Conservation (phyloP, 2,329 filamentous ascomycete genomes). For the Magnaporthales sp. region DNA sequence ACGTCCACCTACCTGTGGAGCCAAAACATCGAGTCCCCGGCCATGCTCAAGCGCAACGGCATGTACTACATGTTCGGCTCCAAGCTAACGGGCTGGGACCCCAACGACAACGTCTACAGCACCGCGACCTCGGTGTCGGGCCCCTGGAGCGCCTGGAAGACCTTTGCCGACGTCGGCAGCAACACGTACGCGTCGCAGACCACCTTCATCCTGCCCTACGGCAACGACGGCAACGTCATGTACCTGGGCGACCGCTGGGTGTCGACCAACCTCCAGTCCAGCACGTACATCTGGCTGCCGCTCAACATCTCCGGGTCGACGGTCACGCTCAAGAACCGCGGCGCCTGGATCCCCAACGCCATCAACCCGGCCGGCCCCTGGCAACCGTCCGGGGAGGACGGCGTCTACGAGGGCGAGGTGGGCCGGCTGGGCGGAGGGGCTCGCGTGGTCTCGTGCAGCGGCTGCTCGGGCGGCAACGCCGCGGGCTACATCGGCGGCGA, state of each 20-base stretch:
- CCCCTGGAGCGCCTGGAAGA: constrained; percentile 41
- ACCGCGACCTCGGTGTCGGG: constrained; percentile 41
- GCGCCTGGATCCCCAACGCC: constrained; percentile 38
- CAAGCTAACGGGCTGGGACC: constrained; percentile 30
- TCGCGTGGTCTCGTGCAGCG: constrained; percentile 35
- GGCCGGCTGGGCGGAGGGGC: constrained; percentile 37
- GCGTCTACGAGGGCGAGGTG: constrained; percentile 41
- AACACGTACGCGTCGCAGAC: constrained; percentile 43
- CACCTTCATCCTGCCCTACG: constrained; percentile 31
- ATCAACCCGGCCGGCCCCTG: constrained; percentile 7
- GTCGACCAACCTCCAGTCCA: constrained; percentile 37
- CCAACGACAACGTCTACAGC: constrained; percentile 40
- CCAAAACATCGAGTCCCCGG: constrained; percentile 41
- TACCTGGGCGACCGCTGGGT: constrained; percentile 52
- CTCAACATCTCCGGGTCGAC: constrained; percentile 42
- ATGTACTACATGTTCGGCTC: constrained; percentile 48
- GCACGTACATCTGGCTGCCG: constrained; percentile 58
- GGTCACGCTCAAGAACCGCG: constrained; percentile 41
- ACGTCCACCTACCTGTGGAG: constrained; percentile 13
- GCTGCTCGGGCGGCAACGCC: constrained; percentile 39
- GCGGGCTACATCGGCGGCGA: constrained; percentile 49
- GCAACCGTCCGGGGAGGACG: constrained; percentile 35
- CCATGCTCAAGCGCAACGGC: constrained; percentile 39
- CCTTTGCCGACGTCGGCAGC: constrained; percentile 36
- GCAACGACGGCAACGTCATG: constrained; percentile 21